Percentiles rank a stretch among this genome's conserved stretches.
phyloP scores from a whole-genome alignment of 352 stramenopile genomes.

The Pythium sukuiense region DNA sequence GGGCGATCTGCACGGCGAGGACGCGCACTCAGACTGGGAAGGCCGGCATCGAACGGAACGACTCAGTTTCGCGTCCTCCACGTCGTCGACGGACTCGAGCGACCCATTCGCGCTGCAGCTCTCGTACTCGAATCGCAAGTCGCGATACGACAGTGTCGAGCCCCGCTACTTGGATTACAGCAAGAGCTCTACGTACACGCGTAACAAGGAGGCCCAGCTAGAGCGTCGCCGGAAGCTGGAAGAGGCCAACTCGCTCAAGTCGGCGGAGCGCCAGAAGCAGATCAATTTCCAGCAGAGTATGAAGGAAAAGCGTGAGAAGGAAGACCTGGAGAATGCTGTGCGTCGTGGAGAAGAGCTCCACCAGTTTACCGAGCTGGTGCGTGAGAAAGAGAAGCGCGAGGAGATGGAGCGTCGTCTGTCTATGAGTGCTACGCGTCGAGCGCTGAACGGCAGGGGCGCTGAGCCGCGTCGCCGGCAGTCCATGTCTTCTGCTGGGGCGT shows the following conservation, averaged over 20 bases:
- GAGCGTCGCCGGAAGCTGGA: slow-evolving; percentile 72
- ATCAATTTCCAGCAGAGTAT: slow-evolving; percentile 46
- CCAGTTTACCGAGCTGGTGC: slow-evolving; percentile 35
- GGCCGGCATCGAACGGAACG: slow-evolving; percentile 19
- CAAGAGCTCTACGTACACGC: slow-evolving; percentile 41
- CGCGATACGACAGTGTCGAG: slow-evolving; percentile 44
- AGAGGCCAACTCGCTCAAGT: slow-evolving; percentile 56
- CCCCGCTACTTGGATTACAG: slow-evolving; percentile 72
- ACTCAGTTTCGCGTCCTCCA: slow-evolving; percentile 24
- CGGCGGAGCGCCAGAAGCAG: slow-evolving; percentile 53
- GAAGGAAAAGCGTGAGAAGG: slow-evolving; percentile 45
- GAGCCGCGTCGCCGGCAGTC: not conserved
- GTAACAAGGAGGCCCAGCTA: slow-evolving; percentile 52
- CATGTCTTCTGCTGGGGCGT: slow-evolving; percentile 14
- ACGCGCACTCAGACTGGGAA: slow-evolving; percentile 26
- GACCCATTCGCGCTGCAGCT: slow-evolving; percentile 33
- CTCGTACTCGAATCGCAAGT: slow-evolving; percentile 28
- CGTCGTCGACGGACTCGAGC: slow-evolving; percentile 32
- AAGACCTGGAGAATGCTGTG: slow-evolving; percentile 44
- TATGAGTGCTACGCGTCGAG: slow-evolving; percentile 15
- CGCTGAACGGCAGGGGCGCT: slow-evolving; percentile 15
- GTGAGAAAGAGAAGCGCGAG: slow-evolving; percentile 29
- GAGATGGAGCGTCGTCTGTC: slow-evolving; percentile 13
- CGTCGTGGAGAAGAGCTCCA: slow-evolving; percentile 56
- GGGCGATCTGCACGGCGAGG: slow-evolving; percentile 10